Evolutionary conservation across 306 rosid species (phyloP), one percentile per base, ranked within the genome.

Genomic region (Malus asiatica): DNA sequence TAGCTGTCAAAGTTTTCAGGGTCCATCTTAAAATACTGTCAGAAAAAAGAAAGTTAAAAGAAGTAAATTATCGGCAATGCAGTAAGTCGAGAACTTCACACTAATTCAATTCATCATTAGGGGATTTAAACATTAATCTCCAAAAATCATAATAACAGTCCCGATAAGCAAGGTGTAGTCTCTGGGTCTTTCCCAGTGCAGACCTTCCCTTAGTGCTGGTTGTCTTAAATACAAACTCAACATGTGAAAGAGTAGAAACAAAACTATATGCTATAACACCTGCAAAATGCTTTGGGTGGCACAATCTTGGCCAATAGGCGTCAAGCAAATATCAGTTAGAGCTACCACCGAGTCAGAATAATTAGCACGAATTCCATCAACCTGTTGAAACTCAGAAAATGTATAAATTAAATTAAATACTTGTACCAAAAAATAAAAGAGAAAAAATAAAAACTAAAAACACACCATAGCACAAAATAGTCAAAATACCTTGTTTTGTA

Each of bases 231-330:
- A 60, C 2, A n/a, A 48, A 46, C 66, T 32, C 19, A 52, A 11
- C 53, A 55, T 16, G 46, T 62, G 22, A 35, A 70, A n/a, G 13
- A n/a, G 51, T 15, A 27, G 16, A 38, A 48, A 23, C 23, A 66
- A 60, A 66, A 46, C 23, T 29, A 3, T 30, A 38, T 22, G 12
- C 14, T 46, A 61, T 40, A 29, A 48, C 33, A 94, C 98, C 97
- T 94, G 98, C 81, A 94, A 82, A 94, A 94, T 90, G 83, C 94
- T 91, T 86, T 94, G 97, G 75, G 93, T 90, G 72, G 97, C 98
- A 94, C 98, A 94, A 80, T 90, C 98, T 68, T 91, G 86, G 46
- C 90, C 98, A 6, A 94, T 86, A 75, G 98, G 98, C 89, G 87
- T 91, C 90, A 94, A 71, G 90, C 98, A 94, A 82, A 94, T 94